phyloP scores from a whole-genome alignment of 495 filamentous ascomycete species.

The Apiosordaria backusii region DNA sequence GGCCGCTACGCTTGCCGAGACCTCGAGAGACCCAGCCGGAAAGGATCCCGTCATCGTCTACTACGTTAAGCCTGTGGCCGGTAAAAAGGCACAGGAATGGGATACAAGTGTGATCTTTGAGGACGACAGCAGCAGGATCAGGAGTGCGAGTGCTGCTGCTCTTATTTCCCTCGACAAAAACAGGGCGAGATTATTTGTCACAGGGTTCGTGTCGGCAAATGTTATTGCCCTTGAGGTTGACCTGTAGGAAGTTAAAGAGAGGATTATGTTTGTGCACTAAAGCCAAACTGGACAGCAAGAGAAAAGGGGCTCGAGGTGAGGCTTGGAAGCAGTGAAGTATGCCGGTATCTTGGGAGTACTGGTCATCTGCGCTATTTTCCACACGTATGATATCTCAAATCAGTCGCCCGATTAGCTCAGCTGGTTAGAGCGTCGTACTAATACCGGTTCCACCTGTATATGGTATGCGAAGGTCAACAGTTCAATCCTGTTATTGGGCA shows the following conservation, averaged over 20 bases:
- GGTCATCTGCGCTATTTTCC: background rate
- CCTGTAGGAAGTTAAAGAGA: constrained; percentile 27
- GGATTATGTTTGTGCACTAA: background rate
- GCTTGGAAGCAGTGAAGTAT: background rate
- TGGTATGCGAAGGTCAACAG: constrained; percentile 3
- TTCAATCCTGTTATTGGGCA: constrained; percentile 7
- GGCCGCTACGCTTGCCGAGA: constrained; percentile 34
- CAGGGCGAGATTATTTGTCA: constrained; percentile 56
- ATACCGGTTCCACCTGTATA: background rate
- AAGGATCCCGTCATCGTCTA: constrained; percentile 49
- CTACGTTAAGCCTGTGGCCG: constrained; percentile 32
- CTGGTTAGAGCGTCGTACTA: constrained; percentile 5
- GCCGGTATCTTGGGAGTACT: background rate
- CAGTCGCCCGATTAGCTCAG: background rate
- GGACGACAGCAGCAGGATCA: constrained; percentile 54
- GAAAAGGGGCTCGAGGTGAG: no score
- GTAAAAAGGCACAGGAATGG: constrained; percentile 27
- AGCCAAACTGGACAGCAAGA: no score
- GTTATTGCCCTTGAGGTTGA: constrained; percentile 55
- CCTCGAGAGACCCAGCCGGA: constrained; percentile 35
- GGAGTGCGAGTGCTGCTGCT: constrained; percentile 51
- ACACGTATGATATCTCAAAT: background rate
- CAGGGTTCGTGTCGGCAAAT: constrained; percentile 52
- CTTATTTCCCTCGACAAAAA: constrained; percentile 48
- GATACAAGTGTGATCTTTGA: constrained; percentile 52